Evolutionary conservation across 306 rosid genomes (phyloP), one percentile per base, ranked within the genome.

Genomic region (Cucurbita argyrosperma): DNA sequence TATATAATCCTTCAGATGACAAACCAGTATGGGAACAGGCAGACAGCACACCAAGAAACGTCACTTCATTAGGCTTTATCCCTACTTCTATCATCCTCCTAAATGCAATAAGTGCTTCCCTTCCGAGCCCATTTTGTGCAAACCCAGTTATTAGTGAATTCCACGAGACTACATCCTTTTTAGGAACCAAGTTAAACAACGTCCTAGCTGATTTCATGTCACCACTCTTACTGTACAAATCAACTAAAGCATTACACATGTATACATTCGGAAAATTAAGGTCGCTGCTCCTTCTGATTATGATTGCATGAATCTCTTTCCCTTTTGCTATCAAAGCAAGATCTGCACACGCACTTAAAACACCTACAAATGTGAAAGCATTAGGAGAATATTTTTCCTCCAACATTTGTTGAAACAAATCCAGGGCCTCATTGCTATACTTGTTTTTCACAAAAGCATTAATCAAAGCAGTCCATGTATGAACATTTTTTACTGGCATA

Each of bases 391-490:
- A 46, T 13, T 84, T 78, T 55, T 80, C 87, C 64, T 53, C 77
- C 58, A 78, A 66, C 94, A 88, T 88, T 78, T 74, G 43, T 77
- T 55, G 23, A 80, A 84, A 88, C 38, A 67, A 68, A 78, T 74
- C 74, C 68, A 88, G 58, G 64, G 89, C 89, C 80, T 86, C 84
- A 19, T 43, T 53, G 16, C 76, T 79, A 30, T 35, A 70, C 23
- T 84, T 65, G 19, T 72, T 86, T 75, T 50, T 84, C 2, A 67
- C 83, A 40, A 84, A 81, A 35, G 85, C 84, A 0, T 84, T 58
- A 14, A 88, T 77, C 84, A 86, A 76, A 76, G 90, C 89, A 80
- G 87, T 83, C 94, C 94, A 88, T 62, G 90, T 81, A 59, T 84
- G 75, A 0, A 71, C 67, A 74, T 83, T 83, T 78, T 72, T 84